phyloP scores from a whole-genome alignment of 2,329 filamentous ascomycete genomes.

The Lasiodiplodia sp. region DNA sequence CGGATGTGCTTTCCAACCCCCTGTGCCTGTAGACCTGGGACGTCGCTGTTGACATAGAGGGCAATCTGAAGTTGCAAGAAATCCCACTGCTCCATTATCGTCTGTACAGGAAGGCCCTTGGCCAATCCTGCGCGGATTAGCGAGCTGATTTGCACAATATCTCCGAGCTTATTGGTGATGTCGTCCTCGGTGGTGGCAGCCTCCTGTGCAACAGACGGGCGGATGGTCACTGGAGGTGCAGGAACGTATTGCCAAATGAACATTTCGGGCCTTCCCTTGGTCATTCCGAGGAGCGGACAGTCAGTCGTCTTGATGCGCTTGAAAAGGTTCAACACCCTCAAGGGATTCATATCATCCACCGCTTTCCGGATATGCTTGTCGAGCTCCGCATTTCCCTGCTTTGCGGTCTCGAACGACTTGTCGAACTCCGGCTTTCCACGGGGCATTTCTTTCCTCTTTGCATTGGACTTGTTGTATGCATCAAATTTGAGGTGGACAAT shows the following conservation, averaged over 20 bases:
- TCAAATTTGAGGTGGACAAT: slow-evolving; percentile 93
- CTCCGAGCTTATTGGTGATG: slow-evolving; percentile 93
- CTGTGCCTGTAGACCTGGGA: slow-evolving; percentile 84
- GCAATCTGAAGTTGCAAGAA: slow-evolving; percentile 94
- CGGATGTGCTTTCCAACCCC: slow-evolving; percentile 88
- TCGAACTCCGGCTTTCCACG: slow-evolving; percentile 85
- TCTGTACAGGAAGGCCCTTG: slow-evolving; percentile 83
- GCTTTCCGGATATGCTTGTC: slow-evolving; percentile 93
- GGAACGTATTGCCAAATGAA: slow-evolving; percentile 98
- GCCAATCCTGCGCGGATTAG: slow-evolving; percentile 83
- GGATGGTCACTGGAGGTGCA: slow-evolving; percentile 90
- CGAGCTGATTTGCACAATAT: slow-evolving; percentile 92
- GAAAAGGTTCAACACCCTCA: slow-evolving; percentile 89
- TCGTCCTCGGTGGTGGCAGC: slow-evolving; percentile 95
- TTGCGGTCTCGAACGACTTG: slow-evolving; percentile 81
- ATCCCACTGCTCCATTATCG: slow-evolving; percentile 98
- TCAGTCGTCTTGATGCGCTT: slow-evolving; percentile 84
- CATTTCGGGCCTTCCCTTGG: slow-evolving; percentile 93
- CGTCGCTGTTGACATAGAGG: slow-evolving; percentile 97
- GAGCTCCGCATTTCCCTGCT: slow-evolving; percentile 78
- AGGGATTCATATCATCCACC: slow-evolving; percentile 90
- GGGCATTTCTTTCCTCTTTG: slow-evolving; percentile 83
- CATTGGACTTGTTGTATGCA: slow-evolving; percentile 85
- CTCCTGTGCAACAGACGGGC: slow-evolving; percentile 93
- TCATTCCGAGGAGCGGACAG: slow-evolving; percentile 88